Evolutionary conservation across 1,284 basidiomycete species (phyloP).

Genomic region (Ceratobasidium sp.): DNA sequence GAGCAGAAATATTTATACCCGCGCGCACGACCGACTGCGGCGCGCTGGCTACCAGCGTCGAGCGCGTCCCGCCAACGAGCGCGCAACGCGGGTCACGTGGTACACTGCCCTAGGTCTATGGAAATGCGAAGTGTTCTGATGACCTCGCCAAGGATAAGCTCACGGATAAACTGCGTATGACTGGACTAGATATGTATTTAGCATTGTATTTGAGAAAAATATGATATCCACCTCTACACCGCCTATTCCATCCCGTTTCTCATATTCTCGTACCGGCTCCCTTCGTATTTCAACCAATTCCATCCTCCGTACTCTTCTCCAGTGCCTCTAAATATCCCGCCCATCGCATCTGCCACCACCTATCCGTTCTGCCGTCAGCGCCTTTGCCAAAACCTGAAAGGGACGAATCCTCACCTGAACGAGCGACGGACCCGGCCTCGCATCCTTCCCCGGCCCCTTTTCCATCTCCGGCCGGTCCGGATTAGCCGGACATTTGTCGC

Average conservation of each 20-base stretch:
- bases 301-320: slow-evolving; percentile 62
- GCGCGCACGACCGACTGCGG: neutral
- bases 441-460: slow-evolving; percentile 69
- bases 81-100: neutral
- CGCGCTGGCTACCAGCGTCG: neutral
- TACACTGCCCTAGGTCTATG: neutral
- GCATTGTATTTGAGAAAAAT: neutral
- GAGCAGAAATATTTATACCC: neutral
- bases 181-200: neutral
- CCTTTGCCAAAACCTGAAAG: neutral
- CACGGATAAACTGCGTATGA: neutral
- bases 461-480: slow-evolving; percentile 73
- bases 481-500: slow-evolving; percentile 69
- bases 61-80: neutral
- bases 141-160: neutral
- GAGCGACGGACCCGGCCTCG: slow-evolving; percentile 30
- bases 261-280: slow-evolving; percentile 80
- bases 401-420: slow-evolving; percentile 15
- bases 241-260: slow-evolving; percentile 60
- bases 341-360: slow-evolving; percentile 79
- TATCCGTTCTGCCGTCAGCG: slow-evolving; percentile 52
- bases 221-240: neutral
- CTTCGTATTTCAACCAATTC: slow-evolving; percentile 79
- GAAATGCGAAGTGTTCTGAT: neutral
- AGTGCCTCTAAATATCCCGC: slow-evolving; percentile 54